These are phyloP conservation scores for Jamesozyma lodderae DNA, from an alignment of 805 yeast species.

Conservation along the genomic window DNA sequence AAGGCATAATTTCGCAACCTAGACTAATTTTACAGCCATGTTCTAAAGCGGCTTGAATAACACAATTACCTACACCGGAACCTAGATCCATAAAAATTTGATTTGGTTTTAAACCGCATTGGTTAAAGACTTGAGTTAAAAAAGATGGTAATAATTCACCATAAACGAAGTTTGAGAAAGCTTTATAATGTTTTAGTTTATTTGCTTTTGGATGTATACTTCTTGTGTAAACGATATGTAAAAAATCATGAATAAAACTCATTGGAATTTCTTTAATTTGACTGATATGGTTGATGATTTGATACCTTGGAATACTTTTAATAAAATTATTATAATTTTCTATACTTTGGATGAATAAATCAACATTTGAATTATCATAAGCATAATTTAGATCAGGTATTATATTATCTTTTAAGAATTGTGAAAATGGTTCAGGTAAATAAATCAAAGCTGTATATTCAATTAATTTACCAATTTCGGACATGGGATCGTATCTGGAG, in stretches of 20 bases:
- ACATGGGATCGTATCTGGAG: constrained; percentile 25
- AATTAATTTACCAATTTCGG: constrained; percentile 26
- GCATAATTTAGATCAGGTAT: constrained; percentile 19
- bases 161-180: constrained; percentile 83
- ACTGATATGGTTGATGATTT: constrained; percentile 27
- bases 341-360: constrained; percentile 29
- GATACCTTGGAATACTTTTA: constrained; percentile 28
- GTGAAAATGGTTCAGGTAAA: constrained; percentile 15
- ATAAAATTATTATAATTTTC: constrained; percentile 38
- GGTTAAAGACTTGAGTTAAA: constrained; percentile 52
- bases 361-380: constrained; percentile 23
- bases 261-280: constrained; percentile 30
- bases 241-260: constrained; percentile 49
- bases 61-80: constrained; percentile 91
- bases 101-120: constrained; percentile 45
- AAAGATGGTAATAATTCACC: constrained; percentile 83
- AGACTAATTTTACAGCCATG: constrained; percentile 67
- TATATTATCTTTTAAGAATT: constrained; percentile 7
- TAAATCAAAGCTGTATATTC: constrained; percentile 22
- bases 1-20: constrained; percentile 85
- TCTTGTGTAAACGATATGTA: constrained; percentile 66
- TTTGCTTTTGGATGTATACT: constrained; percentile 67
- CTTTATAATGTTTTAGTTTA: constrained; percentile 60
- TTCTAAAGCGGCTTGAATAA: constrained; percentile 80
- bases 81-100: constrained; percentile 80